These are phyloP conservation scores for Kurtzmaniella cleridarum DNA, from an alignment of 805 yeast genomes.

Conservation along the genomic window DNA sequence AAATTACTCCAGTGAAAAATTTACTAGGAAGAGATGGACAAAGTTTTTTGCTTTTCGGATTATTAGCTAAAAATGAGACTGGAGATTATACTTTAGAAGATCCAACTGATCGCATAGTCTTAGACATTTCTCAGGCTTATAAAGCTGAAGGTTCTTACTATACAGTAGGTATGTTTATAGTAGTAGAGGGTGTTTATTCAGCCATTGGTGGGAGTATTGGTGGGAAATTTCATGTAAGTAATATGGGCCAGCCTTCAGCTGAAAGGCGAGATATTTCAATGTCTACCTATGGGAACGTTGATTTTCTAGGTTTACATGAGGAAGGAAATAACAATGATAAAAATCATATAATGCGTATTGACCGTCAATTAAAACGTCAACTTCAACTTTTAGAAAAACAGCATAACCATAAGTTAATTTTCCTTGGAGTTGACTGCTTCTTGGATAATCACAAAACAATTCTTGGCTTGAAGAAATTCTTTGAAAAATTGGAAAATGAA, in stretches of 20 bases:
- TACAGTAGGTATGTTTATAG: constrained; percentile 68
- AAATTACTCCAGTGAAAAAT: constrained; percentile 73
- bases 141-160: constrained; percentile 63
- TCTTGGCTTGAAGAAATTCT: constrained; percentile 61
- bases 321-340: constrained; percentile 25
- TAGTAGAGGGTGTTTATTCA: constrained; percentile 82
- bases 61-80: constrained; percentile 54
- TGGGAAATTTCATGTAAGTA: constrained; percentile 62
- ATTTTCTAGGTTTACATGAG: constrained; percentile 49
- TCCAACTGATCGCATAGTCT: constrained; percentile 63
- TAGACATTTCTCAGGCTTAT: constrained; percentile 58
- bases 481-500: constrained; percentile 38
- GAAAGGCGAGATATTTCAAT: constrained; percentile 64
- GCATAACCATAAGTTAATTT: constrained; percentile 51
- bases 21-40: constrained; percentile 79
- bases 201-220: constrained; percentile 49
- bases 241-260: constrained; percentile 83
- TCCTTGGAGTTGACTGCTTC: constrained; percentile 71
- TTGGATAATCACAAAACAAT: constrained; percentile 56
- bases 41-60: constrained; percentile 72
- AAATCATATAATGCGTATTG: constrained; percentile 46
- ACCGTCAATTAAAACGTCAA: constrained; percentile 50
- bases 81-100: constrained; percentile 82
- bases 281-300: constrained; percentile 74
- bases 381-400: constrained; percentile 54